phyloP scores from a whole-genome alignment of 2,329 filamentous ascomycete genomes.

The Penicillium sclerotiorum region DNA sequence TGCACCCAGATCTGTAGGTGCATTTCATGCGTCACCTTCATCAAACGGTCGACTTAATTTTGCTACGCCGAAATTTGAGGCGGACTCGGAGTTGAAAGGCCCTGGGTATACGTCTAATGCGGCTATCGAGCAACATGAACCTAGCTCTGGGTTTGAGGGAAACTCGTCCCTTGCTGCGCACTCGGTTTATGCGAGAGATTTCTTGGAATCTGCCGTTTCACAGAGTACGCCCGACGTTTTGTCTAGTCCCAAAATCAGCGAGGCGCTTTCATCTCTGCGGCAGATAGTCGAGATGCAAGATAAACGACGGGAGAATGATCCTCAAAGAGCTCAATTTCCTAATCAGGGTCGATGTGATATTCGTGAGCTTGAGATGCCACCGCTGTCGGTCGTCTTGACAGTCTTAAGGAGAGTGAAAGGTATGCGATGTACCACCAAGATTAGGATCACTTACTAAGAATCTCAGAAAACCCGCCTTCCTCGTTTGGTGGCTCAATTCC shows the following conservation, averaged over 20 bases:
- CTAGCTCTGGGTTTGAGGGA: conserved; percentile 47
- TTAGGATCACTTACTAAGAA: not conserved
- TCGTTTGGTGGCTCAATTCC: conserved; percentile 34
- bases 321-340: conserved; percentile 31
- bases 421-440: conserved; percentile 12
- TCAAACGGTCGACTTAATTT: conserved; percentile 5
- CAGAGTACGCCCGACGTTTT: conserved; percentile 35
- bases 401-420: conserved; percentile 39
- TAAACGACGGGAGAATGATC: conserved; percentile 25
- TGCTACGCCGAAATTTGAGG: conserved; percentile 6
- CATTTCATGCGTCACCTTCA: conserved; percentile 15
- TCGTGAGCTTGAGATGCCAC: conserved; percentile 40
- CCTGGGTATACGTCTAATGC: conserved; percentile 23
- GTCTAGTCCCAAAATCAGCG: conserved; percentile 42
- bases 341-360: conserved; percentile 33
- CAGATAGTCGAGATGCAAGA: conserved; percentile 44
- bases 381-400: conserved; percentile 35
- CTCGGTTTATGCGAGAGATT: conserved; percentile 50
- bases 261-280: conserved; percentile 41
- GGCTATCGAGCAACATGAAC: conserved; percentile 32
- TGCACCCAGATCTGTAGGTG: not conserved
- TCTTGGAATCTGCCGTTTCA: conserved; percentile 45
- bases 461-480: conserved; percentile 25
- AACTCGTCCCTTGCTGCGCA: conserved; percentile 54
- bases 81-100: conserved; percentile 6